Conservation (phyloP, 805 yeast species). For the Dipodascopsis tothii region DNA sequence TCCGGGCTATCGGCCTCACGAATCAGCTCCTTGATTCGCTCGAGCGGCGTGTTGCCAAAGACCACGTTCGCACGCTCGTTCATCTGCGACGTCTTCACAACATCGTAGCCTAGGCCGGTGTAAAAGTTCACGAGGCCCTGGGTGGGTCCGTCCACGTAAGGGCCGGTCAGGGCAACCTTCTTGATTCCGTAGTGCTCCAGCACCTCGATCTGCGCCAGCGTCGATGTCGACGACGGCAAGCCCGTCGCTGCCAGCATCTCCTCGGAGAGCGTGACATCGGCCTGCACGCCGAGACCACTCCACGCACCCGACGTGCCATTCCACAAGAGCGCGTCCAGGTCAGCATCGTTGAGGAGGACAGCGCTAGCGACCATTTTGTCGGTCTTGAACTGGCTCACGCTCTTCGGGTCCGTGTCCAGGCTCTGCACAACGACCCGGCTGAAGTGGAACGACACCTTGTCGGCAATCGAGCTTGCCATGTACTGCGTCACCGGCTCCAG, state of each 20-base stretch:
- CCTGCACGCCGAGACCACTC: conserved; percentile 9
- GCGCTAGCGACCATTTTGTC: conserved; percentile 12
- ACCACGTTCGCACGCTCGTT: conserved; percentile 11
- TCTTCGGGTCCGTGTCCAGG: conserved; percentile 8
- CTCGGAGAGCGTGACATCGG: conserved; percentile 5
- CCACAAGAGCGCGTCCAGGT: conserved; percentile 11
- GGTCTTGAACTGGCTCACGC: conserved; percentile 8
- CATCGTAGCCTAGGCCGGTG: conserved; percentile 8
- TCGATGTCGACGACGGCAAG: conserved; percentile 11
- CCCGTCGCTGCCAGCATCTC: conserved; percentile 9
- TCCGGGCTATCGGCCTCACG: conserved; percentile 13
- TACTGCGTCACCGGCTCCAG: conserved; percentile 10
- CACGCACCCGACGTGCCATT: conserved; percentile 14
- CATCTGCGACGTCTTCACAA: conserved; percentile 13
- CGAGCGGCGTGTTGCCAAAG: conserved; percentile 9
- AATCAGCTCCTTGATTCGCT: conserved; percentile 7
- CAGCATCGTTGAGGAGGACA: conserved; percentile 6
- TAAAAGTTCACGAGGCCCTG: conserved; percentile 13
- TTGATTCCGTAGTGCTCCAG: conserved; percentile 11
- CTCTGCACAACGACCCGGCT: conserved; percentile 4
- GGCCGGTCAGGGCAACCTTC: conserved; percentile 8
- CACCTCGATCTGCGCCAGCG: conserved; percentile 11
- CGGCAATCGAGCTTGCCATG: conserved; percentile 6
- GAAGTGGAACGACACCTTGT: conserved; percentile 10
- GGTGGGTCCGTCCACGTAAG: conserved; percentile 14